Evolutionary conservation across 352 stramenopile genomes (phyloP).

Genomic region (Pythium oligandrum): DNA sequence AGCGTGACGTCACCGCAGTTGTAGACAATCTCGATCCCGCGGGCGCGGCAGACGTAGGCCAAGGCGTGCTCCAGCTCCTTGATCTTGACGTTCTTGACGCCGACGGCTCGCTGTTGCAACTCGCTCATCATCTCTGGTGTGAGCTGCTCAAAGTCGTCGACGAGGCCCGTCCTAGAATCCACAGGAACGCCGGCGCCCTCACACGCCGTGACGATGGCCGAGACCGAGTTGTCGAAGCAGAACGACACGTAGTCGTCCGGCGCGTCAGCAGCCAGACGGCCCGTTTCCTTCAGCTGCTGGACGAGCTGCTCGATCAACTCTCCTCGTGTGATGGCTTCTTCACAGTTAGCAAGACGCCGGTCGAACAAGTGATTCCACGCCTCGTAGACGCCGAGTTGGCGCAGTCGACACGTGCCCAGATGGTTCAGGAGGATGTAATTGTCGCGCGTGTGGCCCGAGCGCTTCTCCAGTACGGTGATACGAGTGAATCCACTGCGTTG

Average conservation of each 20-base stretch:
- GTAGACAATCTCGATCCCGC: slow-evolving; percentile 16
- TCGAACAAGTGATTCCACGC: slow-evolving; percentile 9
- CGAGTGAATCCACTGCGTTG: slow-evolving; percentile 10
- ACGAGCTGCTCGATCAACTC: slow-evolving; percentile 18
- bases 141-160: slow-evolving; percentile 7
- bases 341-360: slow-evolving; percentile 1
- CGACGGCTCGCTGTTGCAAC: slow-evolving; percentile 15
- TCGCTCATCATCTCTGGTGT: slow-evolving; percentile 17
- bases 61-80: slow-evolving; percentile 24
- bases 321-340: slow-evolving; percentile 18
- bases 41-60: slow-evolving; percentile 14
- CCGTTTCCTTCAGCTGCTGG: slow-evolving; percentile 11
- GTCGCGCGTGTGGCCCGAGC: slow-evolving; percentile 11
- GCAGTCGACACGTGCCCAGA: slow-evolving; percentile 14
- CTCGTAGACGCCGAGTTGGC: slow-evolving; percentile 19
- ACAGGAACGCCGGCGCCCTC: slow-evolving; percentile 8
- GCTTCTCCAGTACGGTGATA: slow-evolving; percentile 22
- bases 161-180: slow-evolving; percentile 6
- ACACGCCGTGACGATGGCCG: slow-evolving; percentile 11
- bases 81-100: slow-evolving; percentile 20
- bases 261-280: slow-evolving; percentile 11
- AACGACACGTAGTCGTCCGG: slow-evolving; percentile 17
- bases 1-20: slow-evolving; percentile 15
- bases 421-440: slow-evolving; percentile 20
- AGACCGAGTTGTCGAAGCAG: slow-evolving; percentile 7